Evolutionary conservation across 2,329 filamentous ascomycete species (phyloP).

Genomic region (Scleromitrula shiraiana): DNA sequence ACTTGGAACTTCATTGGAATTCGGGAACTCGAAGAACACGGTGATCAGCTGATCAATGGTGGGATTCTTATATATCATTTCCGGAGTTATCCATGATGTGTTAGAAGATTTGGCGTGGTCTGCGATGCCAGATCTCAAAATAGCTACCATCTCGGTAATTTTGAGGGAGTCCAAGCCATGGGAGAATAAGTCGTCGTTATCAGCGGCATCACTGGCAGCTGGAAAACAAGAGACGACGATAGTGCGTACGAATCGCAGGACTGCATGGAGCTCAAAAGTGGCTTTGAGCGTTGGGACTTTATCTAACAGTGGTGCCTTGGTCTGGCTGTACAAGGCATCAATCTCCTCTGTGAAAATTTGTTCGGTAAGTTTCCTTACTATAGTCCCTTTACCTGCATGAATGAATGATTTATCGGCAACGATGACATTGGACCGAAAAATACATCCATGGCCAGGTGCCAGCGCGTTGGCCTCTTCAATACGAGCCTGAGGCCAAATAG

Average conservation of each 20-base stretch:
- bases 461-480: conserved; percentile 14
- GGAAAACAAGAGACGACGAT: not conserved
- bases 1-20: not conserved
- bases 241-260: not conserved
- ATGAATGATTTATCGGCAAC: conserved; percentile 12
- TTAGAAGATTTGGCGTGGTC: not conserved
- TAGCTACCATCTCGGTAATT: not conserved
- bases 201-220: not conserved
- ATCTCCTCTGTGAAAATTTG: conserved; percentile 15
- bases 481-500: conserved; percentile 13
- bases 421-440: conserved; percentile 11
- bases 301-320: not conserved
- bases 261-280: not conserved
- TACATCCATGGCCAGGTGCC: conserved; percentile 16
- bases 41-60: not conserved
- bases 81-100: not conserved
- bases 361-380: conserved; percentile 1
- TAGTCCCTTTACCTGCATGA: conserved; percentile 14
- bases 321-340: conserved; percentile 22
- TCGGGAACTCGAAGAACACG: not conserved
- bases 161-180: conserved; percentile 1
- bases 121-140: not conserved
- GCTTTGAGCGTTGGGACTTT: not conserved
- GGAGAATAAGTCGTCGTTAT: not conserved
- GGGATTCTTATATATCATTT: not conserved